These are phyloP conservation scores for Choricystis sp. DNA, from an alignment of 139 green algal species.

Conservation along the genomic window DNA sequence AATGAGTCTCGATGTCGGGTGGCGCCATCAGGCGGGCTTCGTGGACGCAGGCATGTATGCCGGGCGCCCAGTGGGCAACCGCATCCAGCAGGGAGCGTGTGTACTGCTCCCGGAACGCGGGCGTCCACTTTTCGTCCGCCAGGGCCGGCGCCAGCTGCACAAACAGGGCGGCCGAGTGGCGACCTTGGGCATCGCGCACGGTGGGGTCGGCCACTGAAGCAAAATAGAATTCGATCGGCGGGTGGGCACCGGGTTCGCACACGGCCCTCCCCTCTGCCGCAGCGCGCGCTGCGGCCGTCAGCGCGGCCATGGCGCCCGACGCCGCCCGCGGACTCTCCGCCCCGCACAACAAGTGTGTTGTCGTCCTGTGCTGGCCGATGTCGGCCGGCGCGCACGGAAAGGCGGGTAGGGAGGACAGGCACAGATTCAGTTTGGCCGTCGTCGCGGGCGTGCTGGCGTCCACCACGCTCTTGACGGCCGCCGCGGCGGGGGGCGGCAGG, in stretches of 20 bases:
- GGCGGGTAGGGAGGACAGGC: conserved; percentile 20
- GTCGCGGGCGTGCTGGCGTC: conserved; percentile 26
- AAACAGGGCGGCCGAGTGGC: conserved; percentile 36
- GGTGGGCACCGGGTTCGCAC: conserved; percentile 23
- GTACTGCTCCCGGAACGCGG: conserved; percentile 23
- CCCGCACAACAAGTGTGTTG: conserved; percentile 30
- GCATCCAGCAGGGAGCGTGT: conserved; percentile 23
- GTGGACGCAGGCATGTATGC: conserved; percentile 24
- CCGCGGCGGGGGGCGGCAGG: conserved; percentile 2
- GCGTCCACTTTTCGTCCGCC: conserved; percentile 19
- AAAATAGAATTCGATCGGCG: conserved; percentile 36
- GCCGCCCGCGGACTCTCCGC: not conserved
- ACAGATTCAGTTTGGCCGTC: conserved; percentile 42
- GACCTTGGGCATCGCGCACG: conserved; percentile 22
- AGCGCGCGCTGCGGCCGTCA: not conserved
- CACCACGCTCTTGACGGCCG: conserved; percentile 20
- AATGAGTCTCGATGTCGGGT: conserved; percentile 30
- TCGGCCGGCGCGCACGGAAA: conserved; percentile 29
- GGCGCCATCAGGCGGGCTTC: conserved; percentile 34
- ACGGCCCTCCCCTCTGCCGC: too few species aligned
- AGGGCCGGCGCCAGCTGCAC: conserved; percentile 18
- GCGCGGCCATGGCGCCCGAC: not conserved
- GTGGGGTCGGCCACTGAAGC: conserved; percentile 29
- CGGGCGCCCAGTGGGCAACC: conserved; percentile 28
- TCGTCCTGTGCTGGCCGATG: conserved; percentile 26